Evolutionary conservation across 371 early-diverging fungal species (phyloP), one percentile per base, ranked within the genome.

Genomic region (Conidiobolus incongruus): DNA sequence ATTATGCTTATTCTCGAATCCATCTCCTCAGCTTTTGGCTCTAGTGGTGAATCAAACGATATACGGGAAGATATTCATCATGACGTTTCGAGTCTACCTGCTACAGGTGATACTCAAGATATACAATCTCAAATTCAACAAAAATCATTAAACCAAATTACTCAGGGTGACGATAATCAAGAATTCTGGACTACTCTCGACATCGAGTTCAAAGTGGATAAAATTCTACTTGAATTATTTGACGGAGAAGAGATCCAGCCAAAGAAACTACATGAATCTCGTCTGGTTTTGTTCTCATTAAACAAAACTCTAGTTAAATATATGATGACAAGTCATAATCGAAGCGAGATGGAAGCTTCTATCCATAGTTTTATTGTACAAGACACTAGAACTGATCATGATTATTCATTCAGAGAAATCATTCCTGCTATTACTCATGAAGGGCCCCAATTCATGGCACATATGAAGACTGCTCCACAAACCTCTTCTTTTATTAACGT

Each of bases 351-450:
- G 13, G 88, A 89, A 55, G 47, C 82, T 21, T 58, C 64, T 1
- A 63, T 90, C 46, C 55, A 70, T 28, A 77, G 80, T 0, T 58
- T 89, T 15, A 68, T 71, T 10, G 74, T 86, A 31, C 62, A 61
- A 11, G 96, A 95, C 44, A 81, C 85, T 0, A 55, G 96, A 32
- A 62, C 62, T 1, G 61, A 77, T 13, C 68, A 71, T 0, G 62
- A 70, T 28, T 86, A 78, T 35, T 61, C 73, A 32, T 92, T 88
- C 55, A 68, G 72, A 32, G 87, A 91, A 34, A 77, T 92, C 42
- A 73, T 91, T 51, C 70, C 75, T 8, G 68, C 68, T 11, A 66
- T 64, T 20, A 56, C 59, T 16, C 66, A 71, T 15, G 66, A 70
- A 23, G 67, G 70, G 1, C 77, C 80, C 20, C 90, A 88, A 52